phyloP scores from a whole-genome alignment of 805 yeast genomes.

The Wickerhamiella lipophila region DNA sequence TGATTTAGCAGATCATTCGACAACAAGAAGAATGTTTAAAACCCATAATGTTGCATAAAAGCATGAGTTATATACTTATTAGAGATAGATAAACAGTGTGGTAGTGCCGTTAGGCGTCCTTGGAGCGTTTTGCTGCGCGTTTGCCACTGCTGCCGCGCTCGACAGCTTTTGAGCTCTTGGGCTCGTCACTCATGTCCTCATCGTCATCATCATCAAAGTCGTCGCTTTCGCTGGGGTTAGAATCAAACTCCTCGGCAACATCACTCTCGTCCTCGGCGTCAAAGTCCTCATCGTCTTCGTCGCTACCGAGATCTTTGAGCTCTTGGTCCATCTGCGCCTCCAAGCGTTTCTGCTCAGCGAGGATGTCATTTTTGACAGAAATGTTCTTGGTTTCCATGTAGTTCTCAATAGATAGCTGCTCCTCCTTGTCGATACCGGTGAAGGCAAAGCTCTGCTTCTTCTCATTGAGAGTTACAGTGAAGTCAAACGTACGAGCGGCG shows the following conservation, averaged over 20 bases:
- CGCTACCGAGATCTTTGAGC: conserved; percentile 40
- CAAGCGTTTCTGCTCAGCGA: conserved; percentile 69
- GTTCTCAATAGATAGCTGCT: conserved; percentile 64
- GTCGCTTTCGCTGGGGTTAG: conserved; percentile 36
- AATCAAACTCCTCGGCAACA: conserved; percentile 74
- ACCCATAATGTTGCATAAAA: conserved; percentile 22
- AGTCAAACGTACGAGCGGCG: conserved; percentile 74
- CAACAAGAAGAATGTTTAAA: conserved; percentile 20
- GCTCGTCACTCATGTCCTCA: conserved; percentile 16
- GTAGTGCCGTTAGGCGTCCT: too few relatives aligned
- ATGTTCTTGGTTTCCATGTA: conserved; percentile 68
- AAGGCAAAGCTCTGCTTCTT: conserved; percentile 64
- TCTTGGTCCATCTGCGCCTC: conserved; percentile 46
- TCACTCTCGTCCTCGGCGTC: conserved; percentile 51
- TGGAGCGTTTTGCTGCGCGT: conserved; percentile 9
- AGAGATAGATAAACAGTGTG: too few relatives aligned
- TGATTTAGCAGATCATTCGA: conserved; percentile 29
- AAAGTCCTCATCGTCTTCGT: conserved; percentile 66
- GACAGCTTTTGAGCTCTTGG: conserved; percentile 15
- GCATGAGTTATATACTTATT: too few relatives aligned
- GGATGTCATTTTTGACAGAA: conserved; percentile 76
- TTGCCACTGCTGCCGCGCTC: background rate
- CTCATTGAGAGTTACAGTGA: conserved; percentile 60
- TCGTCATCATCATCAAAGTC: conserved; percentile 19
- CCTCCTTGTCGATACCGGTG: conserved; percentile 82